A percentile compares a stretch with the other conserved stretches of the same genome.
phyloP scores from a whole-genome alignment of 1,284 basidiomycete genomes.

The Fomitiporia mediterranea region DNA sequence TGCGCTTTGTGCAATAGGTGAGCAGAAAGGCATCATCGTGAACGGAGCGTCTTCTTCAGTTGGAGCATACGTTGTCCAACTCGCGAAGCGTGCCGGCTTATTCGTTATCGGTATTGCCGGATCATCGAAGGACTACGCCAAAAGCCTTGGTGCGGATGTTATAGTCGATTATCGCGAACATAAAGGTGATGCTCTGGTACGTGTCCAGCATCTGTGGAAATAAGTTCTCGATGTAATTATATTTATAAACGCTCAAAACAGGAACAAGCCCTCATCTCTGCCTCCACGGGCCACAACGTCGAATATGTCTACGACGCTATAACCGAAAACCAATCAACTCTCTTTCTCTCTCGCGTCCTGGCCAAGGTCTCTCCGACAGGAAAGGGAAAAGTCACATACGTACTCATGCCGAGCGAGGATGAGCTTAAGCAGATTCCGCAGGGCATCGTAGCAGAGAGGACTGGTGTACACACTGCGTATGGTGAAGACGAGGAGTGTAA shows the following conservation, averaged over 20 bases:
- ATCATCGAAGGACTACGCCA: constrained; percentile 22
- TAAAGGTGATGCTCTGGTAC: constrained; percentile 6
- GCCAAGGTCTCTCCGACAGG: constrained; percentile 11
- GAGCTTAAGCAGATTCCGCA: constrained; percentile 11
- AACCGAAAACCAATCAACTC: constrained; percentile 2
- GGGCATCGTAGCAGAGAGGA: neutral
- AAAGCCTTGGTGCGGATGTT: constrained; percentile 27
- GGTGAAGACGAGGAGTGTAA: constrained; percentile 15
- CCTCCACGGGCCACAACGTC: neutral
- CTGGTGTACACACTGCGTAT: constrained; percentile 9
- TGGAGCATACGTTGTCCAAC: constrained; percentile 32
- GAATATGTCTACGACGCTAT: constrained; percentile 11
- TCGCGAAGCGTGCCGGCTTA: constrained; percentile 28
- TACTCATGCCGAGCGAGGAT: constrained; percentile 8
- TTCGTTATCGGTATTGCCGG: constrained; percentile 31
- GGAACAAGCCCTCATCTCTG: constrained; percentile 5
- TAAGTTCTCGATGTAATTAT: neutral
- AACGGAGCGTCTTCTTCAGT: constrained; percentile 32
- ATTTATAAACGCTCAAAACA: neutral
- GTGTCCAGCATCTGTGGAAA: neutral
- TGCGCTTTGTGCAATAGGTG: neutral
- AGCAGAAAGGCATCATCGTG: constrained; percentile 26
- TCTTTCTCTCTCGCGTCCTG: constrained; percentile 10
- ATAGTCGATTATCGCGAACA: constrained; percentile 30
- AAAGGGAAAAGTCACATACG: constrained; percentile 14